Evolutionary conservation across 2,329 filamentous ascomycete genomes (phyloP).

Genomic region (Byssothecium circinans): DNA sequence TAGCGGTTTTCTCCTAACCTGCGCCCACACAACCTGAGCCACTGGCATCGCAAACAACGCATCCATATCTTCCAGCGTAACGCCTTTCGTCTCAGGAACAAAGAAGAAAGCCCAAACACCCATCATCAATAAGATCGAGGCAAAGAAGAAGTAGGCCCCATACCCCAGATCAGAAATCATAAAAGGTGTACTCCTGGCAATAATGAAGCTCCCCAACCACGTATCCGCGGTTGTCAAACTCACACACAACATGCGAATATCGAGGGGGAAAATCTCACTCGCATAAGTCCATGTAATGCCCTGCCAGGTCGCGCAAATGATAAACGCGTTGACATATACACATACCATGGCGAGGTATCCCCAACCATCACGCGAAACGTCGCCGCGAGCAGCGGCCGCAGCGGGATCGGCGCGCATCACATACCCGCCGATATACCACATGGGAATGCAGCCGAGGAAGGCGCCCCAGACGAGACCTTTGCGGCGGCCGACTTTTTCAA

Average conservation of each 20-base stretch:
- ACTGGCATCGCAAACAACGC: slow-evolving; percentile 31
- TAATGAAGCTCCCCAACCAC: slow-evolving; percentile 46
- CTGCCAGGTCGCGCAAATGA: slow-evolving; percentile 53
- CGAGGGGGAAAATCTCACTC: slow-evolving; percentile 53
- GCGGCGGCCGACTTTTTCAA: slow-evolving; percentile 46
- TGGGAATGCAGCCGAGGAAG: slow-evolving; percentile 51
- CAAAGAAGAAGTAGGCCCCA: slow-evolving; percentile 46
- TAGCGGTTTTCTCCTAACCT: slow-evolving; percentile 25
- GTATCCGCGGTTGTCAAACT: slow-evolving; percentile 31
- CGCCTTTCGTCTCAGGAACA: slow-evolving; percentile 37
- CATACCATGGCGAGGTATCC: slow-evolving; percentile 58
- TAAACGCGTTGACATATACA: slow-evolving; percentile 59
- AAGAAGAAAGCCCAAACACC: slow-evolving; percentile 38
- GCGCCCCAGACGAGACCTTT: slow-evolving; percentile 53
- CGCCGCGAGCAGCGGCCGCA: slow-evolving; percentile 46
- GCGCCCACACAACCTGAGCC: slow-evolving; percentile 35
- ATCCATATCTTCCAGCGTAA: slow-evolving; percentile 39
- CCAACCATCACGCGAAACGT: slow-evolving; percentile 49
- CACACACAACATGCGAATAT: slow-evolving; percentile 46
- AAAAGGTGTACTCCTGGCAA: slow-evolving; percentile 43
- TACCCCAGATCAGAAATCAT: slow-evolving; percentile 44
- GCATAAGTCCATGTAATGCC: slow-evolving; percentile 49
- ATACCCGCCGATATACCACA: slow-evolving; percentile 58
- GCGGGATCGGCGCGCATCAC: slow-evolving; percentile 56
- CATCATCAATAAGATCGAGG: slow-evolving; percentile 30